phyloP scores from a whole-genome alignment of 2,329 filamentous ascomycete species.

The Colletotrichum agaves region DNA sequence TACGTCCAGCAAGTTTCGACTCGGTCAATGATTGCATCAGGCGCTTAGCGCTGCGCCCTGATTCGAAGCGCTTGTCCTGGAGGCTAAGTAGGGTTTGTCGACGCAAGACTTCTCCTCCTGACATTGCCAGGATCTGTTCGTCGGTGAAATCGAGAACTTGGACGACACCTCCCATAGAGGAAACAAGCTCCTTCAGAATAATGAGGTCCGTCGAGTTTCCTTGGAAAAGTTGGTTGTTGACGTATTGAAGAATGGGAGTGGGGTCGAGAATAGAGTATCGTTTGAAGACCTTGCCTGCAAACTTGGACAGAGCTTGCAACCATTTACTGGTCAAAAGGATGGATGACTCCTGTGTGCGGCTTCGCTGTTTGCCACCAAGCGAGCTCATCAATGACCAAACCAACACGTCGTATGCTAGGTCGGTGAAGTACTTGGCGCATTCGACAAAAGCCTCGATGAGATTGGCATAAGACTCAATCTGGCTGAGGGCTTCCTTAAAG shows the following conservation, averaged over 20 bases:
- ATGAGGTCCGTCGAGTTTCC: conserved; percentile 92
- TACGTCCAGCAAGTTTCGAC: conserved; percentile 79
- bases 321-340: conserved; percentile 85
- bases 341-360: conserved; percentile 70
- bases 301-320: conserved; percentile 89
- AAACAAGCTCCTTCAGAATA: conserved; percentile 89
- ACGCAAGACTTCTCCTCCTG: conserved; percentile 82
- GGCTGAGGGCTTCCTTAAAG: conserved; percentile 86
- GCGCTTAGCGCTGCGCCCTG: conserved; percentile 78
- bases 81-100: conserved; percentile 83
- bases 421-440: conserved; percentile 93
- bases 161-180: conserved; percentile 93
- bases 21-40: conserved; percentile 83
- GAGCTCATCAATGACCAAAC: conserved; percentile 91
- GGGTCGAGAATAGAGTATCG: conserved; percentile 87
- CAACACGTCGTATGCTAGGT: conserved; percentile 90
- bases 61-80: conserved; percentile 84
- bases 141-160: conserved; percentile 90
- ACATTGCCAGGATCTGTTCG: conserved; percentile 86
- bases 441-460: conserved; percentile 95
- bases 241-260: conserved; percentile 87
- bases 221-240: conserved; percentile 82
- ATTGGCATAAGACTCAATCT: conserved; percentile 95
- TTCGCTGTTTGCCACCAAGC: conserved; percentile 69
- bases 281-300: conserved; percentile 90